Conservation (phyloP, 495 filamentous ascomycete species). For the Hyaloscypha bicolor region DNA sequence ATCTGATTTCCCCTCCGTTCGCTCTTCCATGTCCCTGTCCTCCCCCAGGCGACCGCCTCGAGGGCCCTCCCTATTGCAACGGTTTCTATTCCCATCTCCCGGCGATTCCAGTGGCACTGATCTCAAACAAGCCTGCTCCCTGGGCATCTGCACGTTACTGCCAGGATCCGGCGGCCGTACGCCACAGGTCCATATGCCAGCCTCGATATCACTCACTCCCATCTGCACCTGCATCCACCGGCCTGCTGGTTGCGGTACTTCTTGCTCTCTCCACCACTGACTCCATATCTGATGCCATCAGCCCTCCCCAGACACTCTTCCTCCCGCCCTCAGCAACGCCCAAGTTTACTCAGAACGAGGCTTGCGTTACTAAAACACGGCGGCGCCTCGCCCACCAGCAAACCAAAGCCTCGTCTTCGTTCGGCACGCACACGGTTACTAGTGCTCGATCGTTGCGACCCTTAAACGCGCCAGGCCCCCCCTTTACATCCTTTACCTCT, state of each 20-base stretch:
- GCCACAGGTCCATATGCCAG: constrained; percentile 14
- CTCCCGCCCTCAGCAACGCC: background rate
- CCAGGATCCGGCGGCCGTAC: constrained; percentile 10
- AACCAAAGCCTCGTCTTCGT: constrained; percentile 27
- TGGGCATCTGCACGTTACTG: constrained; percentile 18
- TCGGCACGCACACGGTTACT: constrained; percentile 24
- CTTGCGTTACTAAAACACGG: constrained; percentile 25
- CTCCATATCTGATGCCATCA: constrained; percentile 21
- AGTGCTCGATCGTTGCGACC: constrained; percentile 20
- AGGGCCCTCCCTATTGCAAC: constrained; percentile 4
- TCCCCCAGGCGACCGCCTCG: background rate
- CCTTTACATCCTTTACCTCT: constrained; percentile 12
- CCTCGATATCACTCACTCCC: background rate
- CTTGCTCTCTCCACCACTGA: constrained; percentile 15
- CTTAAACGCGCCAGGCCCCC: constrained; percentile 19
- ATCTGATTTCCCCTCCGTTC: background rate
- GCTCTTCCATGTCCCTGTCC: background rate
- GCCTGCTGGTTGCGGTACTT: background rate
- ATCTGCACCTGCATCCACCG: too few relatives aligned
- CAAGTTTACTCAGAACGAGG: constrained; percentile 17
- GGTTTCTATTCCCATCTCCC: constrained; percentile 23
- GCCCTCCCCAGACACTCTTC: constrained; percentile 7
- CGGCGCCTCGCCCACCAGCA: constrained; percentile 17
- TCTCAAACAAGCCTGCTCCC: constrained; percentile 2
- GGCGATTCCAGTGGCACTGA: constrained; percentile 27